These are phyloP conservation scores for Eimeria brunetti DNA, from an alignment of 169 alveolate genomes.

Conservation along the genomic window DNA sequence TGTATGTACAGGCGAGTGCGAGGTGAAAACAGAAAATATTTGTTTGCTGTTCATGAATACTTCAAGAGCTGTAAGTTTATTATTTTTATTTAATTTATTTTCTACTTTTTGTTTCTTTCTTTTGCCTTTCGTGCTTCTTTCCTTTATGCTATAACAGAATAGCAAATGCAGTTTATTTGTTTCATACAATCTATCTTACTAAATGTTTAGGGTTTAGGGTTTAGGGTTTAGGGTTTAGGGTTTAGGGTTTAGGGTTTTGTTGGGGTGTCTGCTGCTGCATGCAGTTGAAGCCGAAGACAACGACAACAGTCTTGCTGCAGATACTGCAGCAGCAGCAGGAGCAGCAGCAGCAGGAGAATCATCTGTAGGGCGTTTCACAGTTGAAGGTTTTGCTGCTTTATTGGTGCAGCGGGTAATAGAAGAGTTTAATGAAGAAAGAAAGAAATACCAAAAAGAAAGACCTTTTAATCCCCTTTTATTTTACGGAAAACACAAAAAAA, in stretches of 20 bases:
- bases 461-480: neutral
- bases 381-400: neutral
- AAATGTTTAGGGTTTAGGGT: neutral
- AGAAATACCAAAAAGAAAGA: neutral
- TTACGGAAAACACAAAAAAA: neutral
- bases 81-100: neutral
- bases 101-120: neutral
- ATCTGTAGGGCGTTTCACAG: neutral
- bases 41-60: constrained; percentile 4
- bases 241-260: too few relatives aligned
- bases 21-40: constrained; percentile 4
- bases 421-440: neutral
- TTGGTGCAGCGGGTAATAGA: constrained; percentile 11
- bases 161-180: neutral
- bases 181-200: too few relatives aligned
- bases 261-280: too few relatives aligned
- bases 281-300: neutral
- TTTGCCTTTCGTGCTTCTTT: neutral
- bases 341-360: neutral
- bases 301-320: neutral
- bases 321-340: neutral
- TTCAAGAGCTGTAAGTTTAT: neutral
- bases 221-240: neutral
- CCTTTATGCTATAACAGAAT: neutral
- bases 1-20: constrained; percentile 41